Base-by-base conservation (phyloP, 345 rosid species). In the Lepidium africanum region DNA sequence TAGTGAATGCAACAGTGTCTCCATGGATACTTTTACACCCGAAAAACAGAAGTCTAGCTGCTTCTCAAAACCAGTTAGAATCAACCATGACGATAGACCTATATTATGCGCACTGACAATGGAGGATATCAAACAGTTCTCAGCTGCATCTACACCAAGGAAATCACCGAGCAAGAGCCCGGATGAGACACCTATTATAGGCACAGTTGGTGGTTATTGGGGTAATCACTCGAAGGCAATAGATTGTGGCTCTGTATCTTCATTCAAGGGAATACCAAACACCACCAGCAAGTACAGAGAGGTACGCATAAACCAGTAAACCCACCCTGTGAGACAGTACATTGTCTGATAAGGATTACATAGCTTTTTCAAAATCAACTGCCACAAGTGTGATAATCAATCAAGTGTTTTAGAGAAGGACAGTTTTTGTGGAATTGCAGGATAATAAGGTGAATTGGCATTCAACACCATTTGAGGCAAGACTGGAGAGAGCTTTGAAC, bases 241-340 rank as follows among this genome's bases (percentile, higher is more conserved):
- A 65, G 80, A 80, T 65, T 54, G 79, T 13, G 59, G 63, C 58
- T 81, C 93, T 21, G 79, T 57, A 19, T 73, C 89, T 64, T 81
- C 97, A 12, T 82, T 78, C 67, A 95, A 91, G 79, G 96, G 97
- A 50, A 87, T 86, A 71, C 96, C 97, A 4, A 95, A 87, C 80
- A 85, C 96, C 23, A 89, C 81, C 56, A 91, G 97, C 83, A 89
- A 91, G 80, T 95, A 91, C 69, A 79, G 86, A 82, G 99, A 95
- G 97, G 99, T 89, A 85, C 12, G 13, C 42, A 50, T 61, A 27
- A 66, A 74, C 15, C 15, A 23, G 53, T 54, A n/a, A 57, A 46
- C 6, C 39, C 49, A 45, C 30, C 16, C 43, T 57, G 15, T 7
- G 2, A 38, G 33, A 35, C 6, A 42, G 35, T 68, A 16, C 23